Evolutionary conservation across 768 basidiomycete genomes (phyloP).

Genomic region (Hypholoma fasciculare): DNA sequence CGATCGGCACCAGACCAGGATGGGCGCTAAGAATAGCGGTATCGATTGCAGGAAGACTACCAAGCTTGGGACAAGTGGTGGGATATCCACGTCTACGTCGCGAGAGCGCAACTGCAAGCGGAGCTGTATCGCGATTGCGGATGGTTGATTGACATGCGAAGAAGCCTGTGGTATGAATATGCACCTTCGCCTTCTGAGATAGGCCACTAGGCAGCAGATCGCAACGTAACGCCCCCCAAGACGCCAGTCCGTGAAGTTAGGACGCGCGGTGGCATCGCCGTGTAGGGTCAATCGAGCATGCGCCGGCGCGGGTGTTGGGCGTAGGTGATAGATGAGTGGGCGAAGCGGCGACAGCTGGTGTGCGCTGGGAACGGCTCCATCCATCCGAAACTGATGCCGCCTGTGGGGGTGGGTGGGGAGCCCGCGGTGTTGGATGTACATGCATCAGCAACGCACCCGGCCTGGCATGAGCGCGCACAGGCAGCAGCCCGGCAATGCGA

Average conservation of each 20-base stretch:
- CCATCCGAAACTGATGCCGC: background rate
- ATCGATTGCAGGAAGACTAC: too few relatives aligned
- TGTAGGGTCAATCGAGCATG: background rate
- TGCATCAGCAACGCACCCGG: background rate
- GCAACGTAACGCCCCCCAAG: background rate
- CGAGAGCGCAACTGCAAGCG: too few relatives aligned
- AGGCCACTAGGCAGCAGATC: background rate
- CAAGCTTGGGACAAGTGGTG: too few relatives aligned
- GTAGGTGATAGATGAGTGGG: background rate
- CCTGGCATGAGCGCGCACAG: background rate
- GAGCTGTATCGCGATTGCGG: too few relatives aligned
- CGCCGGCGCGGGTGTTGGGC: background rate
- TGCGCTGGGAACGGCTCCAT: background rate
- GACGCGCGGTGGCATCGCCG: background rate
- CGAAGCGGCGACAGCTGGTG: background rate
- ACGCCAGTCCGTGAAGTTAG: conserved; percentile 13
- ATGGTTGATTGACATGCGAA: too few relatives aligned
- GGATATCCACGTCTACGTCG: too few relatives aligned
- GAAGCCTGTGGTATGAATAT: too few relatives aligned
- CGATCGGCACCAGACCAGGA: too few relatives aligned
- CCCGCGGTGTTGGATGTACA: background rate
- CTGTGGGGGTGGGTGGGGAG: background rate
- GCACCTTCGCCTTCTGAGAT: background rate
- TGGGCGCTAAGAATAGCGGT: too few relatives aligned
- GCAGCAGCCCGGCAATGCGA: conserved; percentile 10